These are phyloP conservation scores for Daldinia childiae DNA, from an alignment of 495 filamentous ascomycete species.

Conservation along the genomic window DNA sequence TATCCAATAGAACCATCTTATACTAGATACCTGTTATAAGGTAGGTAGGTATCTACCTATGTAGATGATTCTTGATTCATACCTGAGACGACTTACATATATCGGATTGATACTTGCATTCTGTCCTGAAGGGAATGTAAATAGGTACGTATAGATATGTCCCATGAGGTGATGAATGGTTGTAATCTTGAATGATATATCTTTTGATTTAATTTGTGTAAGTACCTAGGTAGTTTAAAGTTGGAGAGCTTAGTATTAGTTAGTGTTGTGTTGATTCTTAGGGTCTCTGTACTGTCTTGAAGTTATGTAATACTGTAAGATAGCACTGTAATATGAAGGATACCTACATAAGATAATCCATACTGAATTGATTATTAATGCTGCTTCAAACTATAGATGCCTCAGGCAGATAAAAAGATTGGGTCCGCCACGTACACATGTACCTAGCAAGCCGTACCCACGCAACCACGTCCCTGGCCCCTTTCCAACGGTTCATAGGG, in stretches of 20 bases:
- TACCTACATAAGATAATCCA: too few species aligned
- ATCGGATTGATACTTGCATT: too few species aligned
- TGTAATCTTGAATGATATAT: neutral
- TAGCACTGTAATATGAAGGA: neutral
- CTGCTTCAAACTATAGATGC: neutral
- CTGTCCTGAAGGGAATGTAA: neutral
- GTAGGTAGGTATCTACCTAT: neutral
- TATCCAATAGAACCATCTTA: neutral
- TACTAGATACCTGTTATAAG: neutral
- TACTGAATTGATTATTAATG: neutral
- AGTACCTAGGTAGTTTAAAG: neutral
- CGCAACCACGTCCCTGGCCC: conserved; percentile 41
- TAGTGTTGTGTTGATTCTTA: neutral
- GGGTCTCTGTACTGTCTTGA: neutral
- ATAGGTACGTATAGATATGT: neutral
- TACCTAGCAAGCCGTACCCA: conserved; percentile 32
- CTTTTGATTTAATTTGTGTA: neutral
- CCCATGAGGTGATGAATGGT: neutral
- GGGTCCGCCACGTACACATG: conserved; percentile 20
- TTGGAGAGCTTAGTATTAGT: too few species aligned
- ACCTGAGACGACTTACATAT: neutral
- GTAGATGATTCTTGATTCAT: neutral
- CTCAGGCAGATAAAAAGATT: conserved; percentile 28
- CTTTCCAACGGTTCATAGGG: conserved; percentile 43
- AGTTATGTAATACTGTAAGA: neutral